Base-by-base conservation (phyloP, 2,329 filamentous ascomycete species). In the Thelonectria olida region DNA sequence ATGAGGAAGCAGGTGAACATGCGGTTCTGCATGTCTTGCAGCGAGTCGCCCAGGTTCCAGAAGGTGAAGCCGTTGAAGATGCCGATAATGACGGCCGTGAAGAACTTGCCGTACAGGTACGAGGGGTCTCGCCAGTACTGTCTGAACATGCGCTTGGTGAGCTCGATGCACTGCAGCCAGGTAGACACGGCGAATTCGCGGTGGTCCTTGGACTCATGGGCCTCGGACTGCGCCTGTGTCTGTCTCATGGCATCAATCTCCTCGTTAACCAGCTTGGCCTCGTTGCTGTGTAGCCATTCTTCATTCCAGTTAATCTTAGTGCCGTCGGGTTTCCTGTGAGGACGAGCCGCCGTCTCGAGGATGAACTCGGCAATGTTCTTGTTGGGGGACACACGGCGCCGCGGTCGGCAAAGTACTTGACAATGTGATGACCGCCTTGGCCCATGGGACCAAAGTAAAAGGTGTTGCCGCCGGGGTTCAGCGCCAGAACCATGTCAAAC, bases 41-140 rank as follows among this genome's bases (percentile, higher is more conserved):
- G 80, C 0, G 82, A 84, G 74, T 88, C 81, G 2, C 88, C 89
- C 3, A 92, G 83, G 67, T 89, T 81, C 81, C 85, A 93, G 79
- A 92, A 93, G 4, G 90, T 92, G 77, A 92, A 93, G 20, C 90
- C 90, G 77, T 92, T 92, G 82, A 93, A 92, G 74, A 93, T 87
- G 15, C 89, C 91, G 44, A 91, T 82, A 62, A 92, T 84, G 59
- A 92, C 85, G 4, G 88, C 83, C 31, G 89, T 84, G 75, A 93
- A 93, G 23, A 95, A 79, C 73, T 92, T 93, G 61, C 89, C 88
- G 75, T 93, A 93, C 56, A 92, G 80, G 74, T 94, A 95, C 1
- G 87, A 88, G 8, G 90, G 88, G 65, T 92, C 88, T 17, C 91
- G 85, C 90, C 90, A 93, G 78, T 92, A 89, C 68, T 92, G 86